These are phyloP conservation scores for Penicillium sp. DNA, from an alignment of 2,329 filamentous ascomycete species.

Conservation along the genomic window DNA sequence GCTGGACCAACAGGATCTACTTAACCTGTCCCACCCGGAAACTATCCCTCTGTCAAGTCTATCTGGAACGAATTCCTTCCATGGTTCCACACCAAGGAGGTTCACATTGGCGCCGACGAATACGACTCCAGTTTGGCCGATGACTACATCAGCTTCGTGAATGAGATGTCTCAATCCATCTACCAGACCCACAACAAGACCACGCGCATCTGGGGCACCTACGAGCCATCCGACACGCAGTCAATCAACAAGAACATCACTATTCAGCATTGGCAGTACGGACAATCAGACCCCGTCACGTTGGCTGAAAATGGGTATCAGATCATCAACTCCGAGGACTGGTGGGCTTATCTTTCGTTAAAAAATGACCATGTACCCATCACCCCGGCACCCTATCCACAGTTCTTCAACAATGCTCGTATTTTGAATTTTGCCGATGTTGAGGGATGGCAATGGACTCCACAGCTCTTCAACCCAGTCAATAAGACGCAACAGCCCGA, in stretches of 20 bases:
- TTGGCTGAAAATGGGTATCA: conserved; percentile 47
- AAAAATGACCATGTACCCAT: conserved; percentile 54
- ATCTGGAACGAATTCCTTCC: conserved; percentile 54
- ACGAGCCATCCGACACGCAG: conserved; percentile 41
- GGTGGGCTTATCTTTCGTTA: conserved; percentile 52
- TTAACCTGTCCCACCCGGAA: conserved; percentile 54
- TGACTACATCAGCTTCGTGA: conserved; percentile 53
- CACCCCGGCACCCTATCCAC: conserved; percentile 45
- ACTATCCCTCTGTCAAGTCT: conserved; percentile 50
- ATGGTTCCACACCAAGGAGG: conserved; percentile 54
- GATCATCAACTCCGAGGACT: conserved; percentile 52
- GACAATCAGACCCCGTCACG: conserved; percentile 49
- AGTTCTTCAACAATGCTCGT: conserved; percentile 45
- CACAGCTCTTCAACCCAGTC: conserved; percentile 48
- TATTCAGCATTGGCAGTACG: conserved; percentile 54
- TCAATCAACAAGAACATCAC: conserved; percentile 46
- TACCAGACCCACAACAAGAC: conserved; percentile 38
- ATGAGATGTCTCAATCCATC: conserved; percentile 49
- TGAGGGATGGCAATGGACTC: conserved; percentile 44
- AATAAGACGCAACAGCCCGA: conserved; percentile 48
- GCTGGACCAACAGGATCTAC: conserved; percentile 46
- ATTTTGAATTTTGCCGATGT: conserved; percentile 49
- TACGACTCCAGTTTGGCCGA: conserved; percentile 45
- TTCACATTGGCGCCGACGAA: conserved; percentile 55
- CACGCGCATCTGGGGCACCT: conserved; percentile 55